Evolutionary conservation across 768 basidiomycete species (phyloP), one percentile per base, ranked within the genome.

Genomic region (Suillus hirtellus): DNA sequence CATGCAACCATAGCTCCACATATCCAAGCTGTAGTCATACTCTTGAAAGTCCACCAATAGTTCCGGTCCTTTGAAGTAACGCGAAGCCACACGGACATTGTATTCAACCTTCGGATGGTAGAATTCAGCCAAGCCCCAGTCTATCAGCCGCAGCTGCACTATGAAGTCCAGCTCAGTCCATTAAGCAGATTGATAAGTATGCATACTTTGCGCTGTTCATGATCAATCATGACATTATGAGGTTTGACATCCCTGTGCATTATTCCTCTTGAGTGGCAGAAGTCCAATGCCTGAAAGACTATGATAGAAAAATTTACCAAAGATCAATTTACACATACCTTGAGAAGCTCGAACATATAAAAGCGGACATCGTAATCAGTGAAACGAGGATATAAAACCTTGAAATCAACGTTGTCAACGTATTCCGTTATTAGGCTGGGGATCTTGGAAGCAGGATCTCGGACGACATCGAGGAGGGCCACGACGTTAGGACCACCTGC

Each of bases 1-100:
- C 95, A 96, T 99, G 75, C 96, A 98, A 19, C 96, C 96, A 72
- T 92, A 89, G 79, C 93, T 95, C 96, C 96, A 99, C 93, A 99
- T 94, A 75, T 99, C 96, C 69, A 98, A 78, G 76, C 92, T 93
- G 75, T 97, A 97, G 76, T 99, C 96, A 68, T 99, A 99, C 75
- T 97, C 95, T 75, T 97, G 96, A 81, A 97, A 98, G 76, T 98
- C 96, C 64, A 98, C 95, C 63, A 98, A 81, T 63, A 98, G 81
- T 77, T 99, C 96, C 6, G 96, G 96, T 1, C 96, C 96, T 75
- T 99, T 99, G 83, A 97, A 99, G 81, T 98, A 98, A 69, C 96
- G 86, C 42, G 93, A 95, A 4, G 96, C 96, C 47, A 99, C 96
- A 44, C 96, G 89, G 68, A 99, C 96, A 70, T 98, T 99, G 82